phyloP scores from a whole-genome alignment of 2,329 filamentous ascomycete genomes.

The Geosmithia flava region DNA sequence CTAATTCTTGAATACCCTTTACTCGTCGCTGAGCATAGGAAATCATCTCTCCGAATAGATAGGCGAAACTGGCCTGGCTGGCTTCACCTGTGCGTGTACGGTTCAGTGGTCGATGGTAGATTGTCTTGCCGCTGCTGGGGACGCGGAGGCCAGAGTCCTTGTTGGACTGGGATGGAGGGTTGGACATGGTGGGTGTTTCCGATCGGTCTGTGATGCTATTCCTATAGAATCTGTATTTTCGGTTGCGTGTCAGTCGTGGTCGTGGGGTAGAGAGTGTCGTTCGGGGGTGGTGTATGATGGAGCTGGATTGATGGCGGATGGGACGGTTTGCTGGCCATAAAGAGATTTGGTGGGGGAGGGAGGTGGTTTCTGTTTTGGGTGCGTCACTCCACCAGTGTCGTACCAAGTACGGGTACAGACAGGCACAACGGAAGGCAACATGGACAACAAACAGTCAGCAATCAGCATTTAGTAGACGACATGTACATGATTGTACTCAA shows the following conservation, averaged over 20 bases:
- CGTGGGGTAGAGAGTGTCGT: no score
- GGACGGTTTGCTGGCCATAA: no score
- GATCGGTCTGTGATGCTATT: not conserved
- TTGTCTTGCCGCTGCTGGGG: conserved; percentile 89
- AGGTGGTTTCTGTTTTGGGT: no score
- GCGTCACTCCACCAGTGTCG: no score
- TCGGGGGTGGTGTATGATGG: not conserved
- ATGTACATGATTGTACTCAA: no score
- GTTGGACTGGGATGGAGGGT: conserved; percentile 34
- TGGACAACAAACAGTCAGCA: no score
- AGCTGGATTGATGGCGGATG: not conserved
- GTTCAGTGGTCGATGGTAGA: conserved; percentile 93
- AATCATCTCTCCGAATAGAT: conserved; percentile 94
- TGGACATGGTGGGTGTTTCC: conserved; percentile 19
- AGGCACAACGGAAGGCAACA: no score
- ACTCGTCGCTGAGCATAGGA: conserved; percentile 85
- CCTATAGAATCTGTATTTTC: not conserved
- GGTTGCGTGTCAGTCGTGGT: not conserved
- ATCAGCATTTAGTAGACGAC: no score
- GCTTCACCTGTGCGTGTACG: conserved; percentile 79
- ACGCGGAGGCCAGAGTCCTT: conserved; percentile 62
- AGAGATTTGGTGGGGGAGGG: no score
- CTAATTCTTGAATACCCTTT: conserved; percentile 84
- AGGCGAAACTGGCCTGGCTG: conserved; percentile 88
- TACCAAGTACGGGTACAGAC: no score